Evolutionary conservation across 2,329 filamentous ascomycete genomes (phyloP).

Genomic region (Periconia macrospinosa): DNA sequence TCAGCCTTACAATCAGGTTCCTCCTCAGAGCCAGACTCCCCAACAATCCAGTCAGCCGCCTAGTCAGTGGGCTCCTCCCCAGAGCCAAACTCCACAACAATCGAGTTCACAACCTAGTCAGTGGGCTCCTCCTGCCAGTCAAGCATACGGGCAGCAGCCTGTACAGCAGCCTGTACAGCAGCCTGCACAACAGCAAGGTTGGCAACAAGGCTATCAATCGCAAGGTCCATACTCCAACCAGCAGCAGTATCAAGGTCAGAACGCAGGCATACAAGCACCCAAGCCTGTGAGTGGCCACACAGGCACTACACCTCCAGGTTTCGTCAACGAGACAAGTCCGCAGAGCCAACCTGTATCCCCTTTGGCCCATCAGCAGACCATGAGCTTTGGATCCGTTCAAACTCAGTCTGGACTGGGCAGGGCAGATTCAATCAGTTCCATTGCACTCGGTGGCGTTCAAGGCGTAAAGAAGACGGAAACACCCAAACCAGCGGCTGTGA

Average conservation of each 20-base stretch:
- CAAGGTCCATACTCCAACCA: conserved; percentile 16
- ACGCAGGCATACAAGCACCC: conserved; percentile 28
- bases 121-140: conserved; percentile 18
- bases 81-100: conserved; percentile 3
- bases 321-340: conserved; percentile 29
- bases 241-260: conserved; percentile 21
- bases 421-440: conserved; percentile 35
- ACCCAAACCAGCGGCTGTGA: conserved; percentile 29
- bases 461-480: conserved; percentile 25
- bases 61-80: conserved; percentile 17
- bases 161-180: conserved; percentile 8
- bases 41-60: conserved; percentile 7
- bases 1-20: conserved; percentile 8
- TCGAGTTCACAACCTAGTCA: conserved; percentile 13
- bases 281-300: conserved; percentile 28
- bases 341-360: conserved; percentile 39
- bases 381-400: conserved; percentile 23
- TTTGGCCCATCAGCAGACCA: conserved; percentile 28
- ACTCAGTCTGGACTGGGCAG: conserved; percentile 18
- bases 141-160: conserved; percentile 11
- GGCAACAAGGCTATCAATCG: conserved; percentile 26
- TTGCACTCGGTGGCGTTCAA: conserved; percentile 32
- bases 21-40: conserved; percentile 7
- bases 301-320: conserved; percentile 24
- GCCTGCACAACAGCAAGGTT: conserved; percentile 17